phyloP scores from a whole-genome alignment of 2,329 filamentous ascomycete species.

The Ophiostoma sp. region DNA sequence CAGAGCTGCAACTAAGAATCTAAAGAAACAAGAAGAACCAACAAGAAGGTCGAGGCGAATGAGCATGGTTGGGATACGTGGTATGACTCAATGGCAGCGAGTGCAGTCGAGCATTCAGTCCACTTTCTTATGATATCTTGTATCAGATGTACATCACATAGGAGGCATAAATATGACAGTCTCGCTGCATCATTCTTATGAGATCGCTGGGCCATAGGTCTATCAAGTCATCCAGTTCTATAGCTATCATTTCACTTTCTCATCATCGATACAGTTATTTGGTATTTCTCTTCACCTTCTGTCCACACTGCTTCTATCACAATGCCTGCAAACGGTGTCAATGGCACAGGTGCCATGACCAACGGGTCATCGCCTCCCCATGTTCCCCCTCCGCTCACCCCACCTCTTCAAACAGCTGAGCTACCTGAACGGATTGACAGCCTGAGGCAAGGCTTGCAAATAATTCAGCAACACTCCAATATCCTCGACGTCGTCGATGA shows the following conservation, averaged over 20 bases:
- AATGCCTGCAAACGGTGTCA: background rate
- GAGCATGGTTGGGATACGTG: background rate
- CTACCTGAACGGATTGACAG: background rate
- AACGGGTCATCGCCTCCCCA: background rate
- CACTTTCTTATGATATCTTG: background rate
- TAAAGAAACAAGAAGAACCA: background rate
- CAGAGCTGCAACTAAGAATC: background rate
- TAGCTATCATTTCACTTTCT: background rate
- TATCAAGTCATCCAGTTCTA: too few relatives aligned
- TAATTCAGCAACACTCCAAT: background rate
- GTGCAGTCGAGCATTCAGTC: too few relatives aligned
- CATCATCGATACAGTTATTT: too few relatives aligned
- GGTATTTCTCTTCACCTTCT: too few relatives aligned
- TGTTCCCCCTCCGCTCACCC: background rate
- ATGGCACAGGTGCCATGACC: background rate
- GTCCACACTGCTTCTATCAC: background rate
- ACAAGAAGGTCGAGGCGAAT: background rate
- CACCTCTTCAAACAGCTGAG: background rate
- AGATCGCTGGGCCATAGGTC: too few relatives aligned
- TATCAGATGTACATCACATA: background rate
- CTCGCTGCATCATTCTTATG: too few relatives aligned
- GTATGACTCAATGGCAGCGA: background rate
- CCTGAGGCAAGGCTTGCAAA: background rate
- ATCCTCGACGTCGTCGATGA: background rate
- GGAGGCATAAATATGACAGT: too few relatives aligned